These are phyloP conservation scores for Allium sativum DNA, from an alignment of 106 monocot genomes.

Conservation along the genomic window DNA sequence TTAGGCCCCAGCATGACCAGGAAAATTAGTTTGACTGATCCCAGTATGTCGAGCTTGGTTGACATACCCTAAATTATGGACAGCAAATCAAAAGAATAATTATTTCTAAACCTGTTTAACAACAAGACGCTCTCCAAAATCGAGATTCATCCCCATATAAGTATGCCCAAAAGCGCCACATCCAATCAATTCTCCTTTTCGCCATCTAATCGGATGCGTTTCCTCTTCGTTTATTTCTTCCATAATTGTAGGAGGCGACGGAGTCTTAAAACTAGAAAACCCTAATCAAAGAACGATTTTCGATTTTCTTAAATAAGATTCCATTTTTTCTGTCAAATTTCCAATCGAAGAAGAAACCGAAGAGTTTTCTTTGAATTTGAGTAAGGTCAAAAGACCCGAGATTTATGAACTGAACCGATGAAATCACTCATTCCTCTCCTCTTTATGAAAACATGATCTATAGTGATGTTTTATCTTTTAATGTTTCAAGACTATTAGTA, in stretches of 20 bases:
- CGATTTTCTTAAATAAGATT: conserved; percentile 73
- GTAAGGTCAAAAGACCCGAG: conserved; percentile 46
- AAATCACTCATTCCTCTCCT: conserved; percentile 52
- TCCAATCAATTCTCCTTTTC: conserved; percentile 87
- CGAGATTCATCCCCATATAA: conserved; percentile 97
- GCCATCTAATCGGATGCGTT: conserved; percentile 56
- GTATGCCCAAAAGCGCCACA: conserved; percentile 88
- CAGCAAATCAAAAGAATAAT: neutral
- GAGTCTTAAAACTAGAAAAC: conserved; percentile 30
- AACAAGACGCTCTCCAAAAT: conserved; percentile 81
- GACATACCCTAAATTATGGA: too few relatives aligned
- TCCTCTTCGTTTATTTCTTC: conserved; percentile 3
- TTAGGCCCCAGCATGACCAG: too few relatives aligned
- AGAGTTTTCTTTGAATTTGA: conserved; percentile 8
- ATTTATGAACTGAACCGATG: conserved; percentile 83
- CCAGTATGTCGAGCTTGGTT: too few relatives aligned
- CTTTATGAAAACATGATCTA: too few relatives aligned
- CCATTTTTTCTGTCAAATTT: conserved; percentile 44
- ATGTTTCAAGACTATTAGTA: too few relatives aligned
- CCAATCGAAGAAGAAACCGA: neutral
- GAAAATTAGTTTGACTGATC: too few relatives aligned
- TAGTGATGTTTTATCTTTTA: too few relatives aligned
- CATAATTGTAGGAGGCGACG: conserved; percentile 8
- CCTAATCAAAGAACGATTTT: conserved; percentile 55
- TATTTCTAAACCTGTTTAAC: conserved; percentile 85